These are phyloP conservation scores for Aspergillus vadensis DNA, from an alignment of 2,329 filamentous ascomycete genomes.

Conservation along the genomic window DNA sequence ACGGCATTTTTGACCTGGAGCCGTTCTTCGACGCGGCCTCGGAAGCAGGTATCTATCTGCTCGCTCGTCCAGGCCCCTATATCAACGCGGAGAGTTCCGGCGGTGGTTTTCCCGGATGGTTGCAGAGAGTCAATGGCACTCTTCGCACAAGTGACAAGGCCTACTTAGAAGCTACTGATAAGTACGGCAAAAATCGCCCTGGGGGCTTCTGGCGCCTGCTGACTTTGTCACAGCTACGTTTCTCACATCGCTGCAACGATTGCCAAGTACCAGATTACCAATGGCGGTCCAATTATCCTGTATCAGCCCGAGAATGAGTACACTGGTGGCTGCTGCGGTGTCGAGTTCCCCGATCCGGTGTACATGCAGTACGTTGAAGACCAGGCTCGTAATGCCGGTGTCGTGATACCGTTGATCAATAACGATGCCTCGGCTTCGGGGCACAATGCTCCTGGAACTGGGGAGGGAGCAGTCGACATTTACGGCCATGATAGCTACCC, in stretches of 20 bases:
- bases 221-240: conserved; percentile 54
- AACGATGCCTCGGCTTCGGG: conserved; percentile 68
- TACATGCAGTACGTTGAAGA: conserved; percentile 74
- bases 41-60: conserved; percentile 72
- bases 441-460: conserved; percentile 65
- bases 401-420: conserved; percentile 73
- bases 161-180: conserved; percentile 67
- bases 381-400: conserved; percentile 66
- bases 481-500: conserved; percentile 69
- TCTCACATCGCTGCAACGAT: conserved; percentile 65
- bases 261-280: conserved; percentile 76
- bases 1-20: conserved; percentile 71
- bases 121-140: conserved; percentile 66
- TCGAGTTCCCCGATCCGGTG: conserved; percentile 64
- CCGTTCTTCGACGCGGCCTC: conserved; percentile 76
- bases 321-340: conserved; percentile 51
- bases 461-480: conserved; percentile 60
- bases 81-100: conserved; percentile 78
- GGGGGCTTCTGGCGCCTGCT: background rate
- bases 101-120: conserved; percentile 80
- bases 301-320: conserved; percentile 85
- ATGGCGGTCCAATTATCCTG: conserved; percentile 77
- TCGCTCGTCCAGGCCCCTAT: conserved; percentile 72
- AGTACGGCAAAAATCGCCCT: conserved; percentile 43
- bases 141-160: conserved; percentile 64